Conservation (phyloP, 2,329 filamentous ascomycete species). For the Mycosphaerella arachidis region DNA sequence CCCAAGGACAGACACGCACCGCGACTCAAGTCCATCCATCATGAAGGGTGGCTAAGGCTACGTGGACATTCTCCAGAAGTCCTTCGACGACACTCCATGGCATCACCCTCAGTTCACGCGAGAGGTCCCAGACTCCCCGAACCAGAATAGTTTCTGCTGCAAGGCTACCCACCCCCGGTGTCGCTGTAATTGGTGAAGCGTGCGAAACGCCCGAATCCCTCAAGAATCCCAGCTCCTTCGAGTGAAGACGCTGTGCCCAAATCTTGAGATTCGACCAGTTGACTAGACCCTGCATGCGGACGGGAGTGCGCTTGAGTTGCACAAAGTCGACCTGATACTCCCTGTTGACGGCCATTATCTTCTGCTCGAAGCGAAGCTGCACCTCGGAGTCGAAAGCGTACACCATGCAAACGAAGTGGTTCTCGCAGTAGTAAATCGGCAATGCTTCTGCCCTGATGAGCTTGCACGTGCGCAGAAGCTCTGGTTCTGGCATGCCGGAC, state of each 20-base stretch:
- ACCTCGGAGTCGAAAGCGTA: background rate
- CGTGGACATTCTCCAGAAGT: background rate
- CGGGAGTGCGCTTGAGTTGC: background rate
- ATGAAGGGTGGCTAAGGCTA: background rate
- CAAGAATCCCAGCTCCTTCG: background rate
- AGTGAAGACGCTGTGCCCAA: background rate
- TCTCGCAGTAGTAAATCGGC: background rate
- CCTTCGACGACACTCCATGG: background rate
- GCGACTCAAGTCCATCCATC: background rate
- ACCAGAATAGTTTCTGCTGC: background rate
- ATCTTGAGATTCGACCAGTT: background rate
- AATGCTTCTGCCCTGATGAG: background rate
- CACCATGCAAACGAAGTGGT: background rate
- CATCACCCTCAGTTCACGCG: background rate
- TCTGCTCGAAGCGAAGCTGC: background rate
- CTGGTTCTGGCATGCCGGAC: background rate
- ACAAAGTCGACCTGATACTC: background rate
- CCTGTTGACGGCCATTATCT: background rate
- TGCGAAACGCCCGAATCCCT: background rate
- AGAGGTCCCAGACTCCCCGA: background rate
- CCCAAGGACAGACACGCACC: background rate
- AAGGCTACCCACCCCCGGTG: background rate
- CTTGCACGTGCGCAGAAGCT: constrained; percentile 2
- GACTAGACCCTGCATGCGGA: background rate
- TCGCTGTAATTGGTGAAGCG: background rate